These are phyloP conservation scores for Arxiozyma slooffiae DNA, from an alignment of 1,139 yeast species.

Conservation along the genomic window DNA sequence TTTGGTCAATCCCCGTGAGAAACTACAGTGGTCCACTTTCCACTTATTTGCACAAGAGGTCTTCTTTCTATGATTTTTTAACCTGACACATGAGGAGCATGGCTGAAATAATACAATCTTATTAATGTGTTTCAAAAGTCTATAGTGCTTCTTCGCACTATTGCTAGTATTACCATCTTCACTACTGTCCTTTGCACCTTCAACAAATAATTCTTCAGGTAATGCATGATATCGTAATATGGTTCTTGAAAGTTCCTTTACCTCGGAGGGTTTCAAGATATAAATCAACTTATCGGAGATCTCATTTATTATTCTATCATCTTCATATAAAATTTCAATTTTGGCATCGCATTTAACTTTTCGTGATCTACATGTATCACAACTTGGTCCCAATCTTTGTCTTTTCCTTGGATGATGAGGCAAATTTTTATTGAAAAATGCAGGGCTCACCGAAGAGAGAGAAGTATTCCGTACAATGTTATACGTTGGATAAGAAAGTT, in stretches of 20 bases:
- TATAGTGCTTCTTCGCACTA: background rate
- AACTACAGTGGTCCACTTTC: constrained; percentile 12
- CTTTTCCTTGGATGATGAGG: constrained; percentile 31
- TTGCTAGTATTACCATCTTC: background rate
- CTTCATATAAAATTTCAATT: constrained; percentile 32
- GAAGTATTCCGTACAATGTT: background rate
- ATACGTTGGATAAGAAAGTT: background rate
- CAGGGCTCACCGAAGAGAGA: background rate
- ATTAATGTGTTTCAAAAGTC: constrained; percentile 25
- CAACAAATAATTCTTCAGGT: constrained; percentile 4
- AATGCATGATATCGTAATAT: constrained; percentile 9
- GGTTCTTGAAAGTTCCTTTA: constrained; percentile 6
- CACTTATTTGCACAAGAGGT: background rate
- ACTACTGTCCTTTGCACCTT: background rate
- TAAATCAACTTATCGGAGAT: constrained; percentile 16
- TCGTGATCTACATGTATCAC: constrained; percentile 62
- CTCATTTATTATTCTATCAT: constrained; percentile 13
- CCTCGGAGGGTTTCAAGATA: constrained; percentile 12
- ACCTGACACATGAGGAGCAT: constrained; percentile 14
- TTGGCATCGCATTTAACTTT: constrained; percentile 71
- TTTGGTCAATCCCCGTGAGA: constrained; percentile 27
- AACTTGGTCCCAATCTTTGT: constrained; percentile 67
- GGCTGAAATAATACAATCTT: constrained; percentile 25
- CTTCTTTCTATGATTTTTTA: background rate
- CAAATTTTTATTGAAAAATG: background rate